Evolutionary conservation across 257 asterid genomes (phyloP).

Genomic region (Scutellaria galericulata): DNA sequence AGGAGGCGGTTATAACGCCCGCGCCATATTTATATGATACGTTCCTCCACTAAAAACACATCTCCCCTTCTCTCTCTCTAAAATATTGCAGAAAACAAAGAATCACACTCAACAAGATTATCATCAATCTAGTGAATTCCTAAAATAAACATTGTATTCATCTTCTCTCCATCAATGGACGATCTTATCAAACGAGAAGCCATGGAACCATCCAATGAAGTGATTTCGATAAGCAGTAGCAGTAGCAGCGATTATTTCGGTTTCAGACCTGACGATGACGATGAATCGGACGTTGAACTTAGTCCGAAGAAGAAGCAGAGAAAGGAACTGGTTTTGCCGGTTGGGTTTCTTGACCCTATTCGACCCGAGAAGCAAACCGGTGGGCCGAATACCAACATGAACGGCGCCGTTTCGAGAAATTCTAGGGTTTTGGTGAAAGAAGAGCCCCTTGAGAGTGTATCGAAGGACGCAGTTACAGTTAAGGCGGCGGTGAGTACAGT

Average conservation of each 20-base stretch:
- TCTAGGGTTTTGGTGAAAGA: conserved; percentile 9
- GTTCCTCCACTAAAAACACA: not conserved
- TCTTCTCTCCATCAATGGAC: conserved; percentile 19
- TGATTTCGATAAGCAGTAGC: conserved; percentile 26
- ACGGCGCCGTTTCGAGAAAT: not conserved
- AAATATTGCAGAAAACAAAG: too few relatives aligned
- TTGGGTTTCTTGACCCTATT: conserved; percentile 77
- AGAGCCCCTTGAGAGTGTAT: not conserved
- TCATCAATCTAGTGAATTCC: too few relatives aligned
- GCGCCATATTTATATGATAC: conserved; percentile 6
- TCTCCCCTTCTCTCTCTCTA: not conserved
- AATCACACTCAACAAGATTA: too few relatives aligned
- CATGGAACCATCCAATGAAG: not conserved
- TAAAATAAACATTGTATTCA: too few relatives aligned
- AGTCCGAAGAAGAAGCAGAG: conserved; percentile 45
- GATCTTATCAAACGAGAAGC: conserved; percentile 30
- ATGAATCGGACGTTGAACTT: conserved; percentile 5
- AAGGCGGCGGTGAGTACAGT: conserved; percentile 5
- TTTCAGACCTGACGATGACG: conserved; percentile 4
- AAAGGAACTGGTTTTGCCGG: conserved; percentile 47
- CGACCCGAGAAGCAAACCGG: not conserved
- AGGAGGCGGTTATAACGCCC: conserved; percentile 25
- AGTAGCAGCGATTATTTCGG: conserved; percentile 25
- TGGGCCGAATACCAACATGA: too few relatives aligned
- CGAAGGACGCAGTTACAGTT: not conserved